These are phyloP conservation scores for Carex pumila DNA, from an alignment of 176 grass and related monocot genomes.

Conservation along the genomic window DNA sequence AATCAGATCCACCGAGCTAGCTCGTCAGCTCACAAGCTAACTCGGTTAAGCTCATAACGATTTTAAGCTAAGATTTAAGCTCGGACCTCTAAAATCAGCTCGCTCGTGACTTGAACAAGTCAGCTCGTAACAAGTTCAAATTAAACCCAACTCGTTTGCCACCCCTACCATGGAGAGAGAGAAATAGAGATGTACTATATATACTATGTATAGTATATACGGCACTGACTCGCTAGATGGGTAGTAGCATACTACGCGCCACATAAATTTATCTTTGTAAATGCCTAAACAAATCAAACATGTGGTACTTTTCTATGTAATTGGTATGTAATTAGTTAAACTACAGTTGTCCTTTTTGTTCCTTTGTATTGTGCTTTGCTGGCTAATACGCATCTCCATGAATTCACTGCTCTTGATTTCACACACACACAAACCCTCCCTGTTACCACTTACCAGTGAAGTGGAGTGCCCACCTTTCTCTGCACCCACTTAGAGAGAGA, in stretches of 20 bases:
- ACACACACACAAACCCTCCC: background rate
- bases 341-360: conserved; percentile 19
- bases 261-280: background rate
- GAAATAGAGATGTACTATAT: background rate
- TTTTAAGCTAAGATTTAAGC: too few relatives aligned
- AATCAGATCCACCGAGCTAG: too few relatives aligned
- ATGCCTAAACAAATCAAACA: background rate
- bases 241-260: background rate
- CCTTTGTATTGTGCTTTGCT: conserved; percentile 11
- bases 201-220: too few relatives aligned
- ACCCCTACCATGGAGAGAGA: background rate
- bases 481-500: conserved; percentile 11
- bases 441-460: conserved; percentile 16
- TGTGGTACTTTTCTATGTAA: background rate
- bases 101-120: too few relatives aligned
- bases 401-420: background rate
- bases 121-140: too few relatives aligned
- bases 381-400: background rate
- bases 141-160: too few relatives aligned
- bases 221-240: background rate
- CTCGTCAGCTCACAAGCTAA: too few relatives aligned
- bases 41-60: too few relatives aligned
- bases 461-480: conserved; percentile 50
- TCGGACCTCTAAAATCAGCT: too few relatives aligned
- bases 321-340: background rate